Conservation (phyloP, 495 filamentous ascomycete species). For the Penicillium steckii region DNA sequence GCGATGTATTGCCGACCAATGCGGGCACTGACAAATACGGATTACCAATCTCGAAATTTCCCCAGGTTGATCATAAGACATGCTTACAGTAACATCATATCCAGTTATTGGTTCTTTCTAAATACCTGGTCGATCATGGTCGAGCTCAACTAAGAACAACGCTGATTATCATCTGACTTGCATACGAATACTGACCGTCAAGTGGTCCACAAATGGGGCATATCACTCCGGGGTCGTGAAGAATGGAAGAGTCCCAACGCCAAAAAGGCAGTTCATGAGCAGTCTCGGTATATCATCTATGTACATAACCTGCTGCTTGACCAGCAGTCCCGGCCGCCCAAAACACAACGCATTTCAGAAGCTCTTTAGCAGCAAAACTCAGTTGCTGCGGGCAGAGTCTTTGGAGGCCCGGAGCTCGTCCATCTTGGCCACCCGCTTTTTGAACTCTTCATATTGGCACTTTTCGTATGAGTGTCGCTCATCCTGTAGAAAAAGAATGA, state of each 20-base stretch:
- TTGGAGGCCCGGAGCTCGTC: constrained; percentile 88
- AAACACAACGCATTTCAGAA: constrained; percentile 12
- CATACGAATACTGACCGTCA: too few species aligned
- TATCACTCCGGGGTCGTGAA: too few species aligned
- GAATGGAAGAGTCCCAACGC: constrained; percentile 32
- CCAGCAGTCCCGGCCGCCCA: constrained; percentile 23
- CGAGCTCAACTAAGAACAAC: too few species aligned
- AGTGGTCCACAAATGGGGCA: too few species aligned
- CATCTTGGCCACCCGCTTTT: constrained; percentile 98
- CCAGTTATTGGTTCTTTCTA: too few species aligned
- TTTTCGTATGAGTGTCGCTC: constrained; percentile 98
- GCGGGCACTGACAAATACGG: not conserved
- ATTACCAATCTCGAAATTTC: not conserved
- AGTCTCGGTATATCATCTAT: constrained; percentile 43
- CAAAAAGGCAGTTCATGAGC: constrained; percentile 40
- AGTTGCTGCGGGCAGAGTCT: constrained; percentile 86
- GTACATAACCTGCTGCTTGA: constrained; percentile 43
- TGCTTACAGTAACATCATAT: too few species aligned
- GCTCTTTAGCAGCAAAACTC: constrained; percentile 22
- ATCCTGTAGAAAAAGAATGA: constrained; percentile 49
- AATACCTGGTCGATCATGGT: too few species aligned
- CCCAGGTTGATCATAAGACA: too few species aligned
- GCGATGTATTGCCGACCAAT: not conserved
- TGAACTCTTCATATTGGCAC: constrained; percentile 98
- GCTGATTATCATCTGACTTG: too few species aligned